phyloP scores from a whole-genome alignment of 108 stramenopile genomes.

The Nitzschia sp. region DNA sequence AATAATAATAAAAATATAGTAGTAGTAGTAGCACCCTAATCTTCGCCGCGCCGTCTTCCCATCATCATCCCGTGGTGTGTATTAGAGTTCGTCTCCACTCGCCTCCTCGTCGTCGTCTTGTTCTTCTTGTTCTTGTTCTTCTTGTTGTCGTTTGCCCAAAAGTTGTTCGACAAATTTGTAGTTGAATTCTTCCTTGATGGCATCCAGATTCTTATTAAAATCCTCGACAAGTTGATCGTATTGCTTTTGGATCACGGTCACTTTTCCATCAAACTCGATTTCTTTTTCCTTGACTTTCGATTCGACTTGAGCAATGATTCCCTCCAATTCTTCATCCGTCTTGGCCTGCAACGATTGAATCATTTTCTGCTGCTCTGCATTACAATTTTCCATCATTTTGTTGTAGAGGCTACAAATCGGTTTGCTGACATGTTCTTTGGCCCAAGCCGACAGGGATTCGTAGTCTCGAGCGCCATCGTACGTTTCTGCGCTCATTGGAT shows the following conservation, averaged over 20 bases:
- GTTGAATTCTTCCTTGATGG: conserved; percentile 42
- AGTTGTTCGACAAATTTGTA: conserved; percentile 42
- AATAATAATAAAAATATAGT: too few species aligned
- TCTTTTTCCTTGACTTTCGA: conserved; percentile 51
- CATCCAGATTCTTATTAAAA: conserved; percentile 43
- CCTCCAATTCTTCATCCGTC: conserved; percentile 50
- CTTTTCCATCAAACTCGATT: conserved; percentile 51
- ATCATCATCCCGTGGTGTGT: too few species aligned
- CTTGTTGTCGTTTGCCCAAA: conserved; percentile 10
- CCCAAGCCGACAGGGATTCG: conserved; percentile 65
- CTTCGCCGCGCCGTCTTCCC: too few species aligned
- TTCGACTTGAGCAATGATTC: conserved; percentile 48
- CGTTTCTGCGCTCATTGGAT: conserved; percentile 56
- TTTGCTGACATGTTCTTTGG: conserved; percentile 61
- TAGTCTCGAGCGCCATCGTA: conserved; percentile 83
- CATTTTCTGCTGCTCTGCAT: conserved; percentile 50
- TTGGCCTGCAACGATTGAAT: conserved; percentile 54
- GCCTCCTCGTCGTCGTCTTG: too few species aligned
- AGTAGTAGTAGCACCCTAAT: too few species aligned
- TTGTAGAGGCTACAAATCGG: conserved; percentile 52
- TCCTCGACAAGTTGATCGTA: conserved; percentile 44
- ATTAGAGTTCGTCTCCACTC: too few species aligned
- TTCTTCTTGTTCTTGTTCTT: too few species aligned
- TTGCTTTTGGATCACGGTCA: conserved; percentile 53
- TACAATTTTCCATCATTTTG: conserved; percentile 59